phyloP scores from a whole-genome alignment of 257 asterid species.

The Lavandula angustifolia region DNA sequence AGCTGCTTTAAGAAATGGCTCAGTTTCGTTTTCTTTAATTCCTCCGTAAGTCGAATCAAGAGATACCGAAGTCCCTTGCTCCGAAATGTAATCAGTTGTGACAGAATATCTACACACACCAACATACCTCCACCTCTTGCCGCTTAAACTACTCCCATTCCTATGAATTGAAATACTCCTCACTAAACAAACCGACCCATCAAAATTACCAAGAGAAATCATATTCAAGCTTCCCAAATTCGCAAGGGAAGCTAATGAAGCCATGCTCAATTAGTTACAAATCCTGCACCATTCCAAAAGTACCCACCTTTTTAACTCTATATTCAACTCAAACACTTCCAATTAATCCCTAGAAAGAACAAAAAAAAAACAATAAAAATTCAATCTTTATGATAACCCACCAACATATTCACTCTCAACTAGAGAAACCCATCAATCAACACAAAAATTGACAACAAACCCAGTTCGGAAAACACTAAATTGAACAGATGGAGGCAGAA shows the following conservation, averaged over 20 bases:
- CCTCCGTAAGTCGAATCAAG: slow-evolving; percentile 69
- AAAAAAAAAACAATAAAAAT: slow-evolving; percentile 13
- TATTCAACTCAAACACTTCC: slow-evolving; percentile 23
- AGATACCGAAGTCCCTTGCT: slow-evolving; percentile 71
- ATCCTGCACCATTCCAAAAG: slow-evolving; percentile 41
- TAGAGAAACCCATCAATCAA: slow-evolving; percentile 24
- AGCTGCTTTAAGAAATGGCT: slow-evolving; percentile 71
- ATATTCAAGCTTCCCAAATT: slow-evolving; percentile 80
- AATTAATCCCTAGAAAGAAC: slow-evolving; percentile 21
- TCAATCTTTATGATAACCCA: slow-evolving; percentile 22
- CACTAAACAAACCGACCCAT: slow-evolving; percentile 72
- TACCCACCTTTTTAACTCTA: slow-evolving; percentile 24
- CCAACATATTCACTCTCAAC: background rate
- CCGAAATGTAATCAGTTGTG: slow-evolving; percentile 72
- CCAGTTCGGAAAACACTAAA: slow-evolving; percentile 23
- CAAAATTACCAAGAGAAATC: slow-evolving; percentile 67
- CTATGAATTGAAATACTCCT: slow-evolving; percentile 52
- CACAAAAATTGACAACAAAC: slow-evolving; percentile 6
- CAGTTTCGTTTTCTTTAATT: slow-evolving; percentile 50
- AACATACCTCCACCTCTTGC: slow-evolving; percentile 67
- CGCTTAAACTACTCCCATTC: slow-evolving; percentile 53
- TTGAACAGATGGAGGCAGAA: background rate
- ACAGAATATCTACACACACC: slow-evolving; percentile 86
- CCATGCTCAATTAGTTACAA: slow-evolving; percentile 52
- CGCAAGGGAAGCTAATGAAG: slow-evolving; percentile 87